A percentile compares a stretch with the other conserved stretches of the same genome.
phyloP scores from a whole-genome alignment of 2,329 filamentous ascomycete species.

The Trichoderma sp. region DNA sequence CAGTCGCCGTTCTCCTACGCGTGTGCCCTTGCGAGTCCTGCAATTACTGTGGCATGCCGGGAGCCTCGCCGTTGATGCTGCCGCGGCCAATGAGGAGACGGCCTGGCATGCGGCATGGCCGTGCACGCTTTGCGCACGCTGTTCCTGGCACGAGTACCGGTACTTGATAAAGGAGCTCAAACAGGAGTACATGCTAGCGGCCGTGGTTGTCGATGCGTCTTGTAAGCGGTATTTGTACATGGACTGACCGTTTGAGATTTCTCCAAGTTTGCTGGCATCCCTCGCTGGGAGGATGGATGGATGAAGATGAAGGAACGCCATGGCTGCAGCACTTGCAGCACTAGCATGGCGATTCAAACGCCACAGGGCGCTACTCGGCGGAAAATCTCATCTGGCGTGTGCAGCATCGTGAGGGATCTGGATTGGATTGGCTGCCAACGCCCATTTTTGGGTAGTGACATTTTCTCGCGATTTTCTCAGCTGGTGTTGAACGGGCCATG shows the following conservation, averaged over 20 bases:
- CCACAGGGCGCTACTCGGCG: slow-evolving; percentile 8
- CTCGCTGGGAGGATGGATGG: not conserved
- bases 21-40: not conserved
- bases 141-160: not conserved
- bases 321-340: slow-evolving; percentile 11
- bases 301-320: not conserved
- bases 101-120: slow-evolving; percentile 5
- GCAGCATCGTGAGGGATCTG: not conserved
- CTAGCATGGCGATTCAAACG: slow-evolving; percentile 3
- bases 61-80: not conserved
- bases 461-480: not conserved
- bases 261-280: not conserved
- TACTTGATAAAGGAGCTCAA: slow-evolving; percentile 7
- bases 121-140: slow-evolving; percentile 1
- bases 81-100: not conserved
- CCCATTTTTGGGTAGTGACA: not conserved
- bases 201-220: slow-evolving; percentile 9
- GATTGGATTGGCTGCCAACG: not conserved
- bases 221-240: not conserved
- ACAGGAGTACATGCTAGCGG: not conserved
- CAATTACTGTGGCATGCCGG: slow-evolving; percentile 10
- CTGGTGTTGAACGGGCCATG: not conserved
- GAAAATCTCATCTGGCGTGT: slow-evolving; percentile 9
- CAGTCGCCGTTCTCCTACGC: not conserved
- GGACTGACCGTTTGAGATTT: not conserved